A percentile compares a stretch with the other conserved stretches of the same genome.
phyloP scores from a whole-genome alignment of 2,329 filamentous ascomycete species.

The Beauveria scarabaeidicola region DNA sequence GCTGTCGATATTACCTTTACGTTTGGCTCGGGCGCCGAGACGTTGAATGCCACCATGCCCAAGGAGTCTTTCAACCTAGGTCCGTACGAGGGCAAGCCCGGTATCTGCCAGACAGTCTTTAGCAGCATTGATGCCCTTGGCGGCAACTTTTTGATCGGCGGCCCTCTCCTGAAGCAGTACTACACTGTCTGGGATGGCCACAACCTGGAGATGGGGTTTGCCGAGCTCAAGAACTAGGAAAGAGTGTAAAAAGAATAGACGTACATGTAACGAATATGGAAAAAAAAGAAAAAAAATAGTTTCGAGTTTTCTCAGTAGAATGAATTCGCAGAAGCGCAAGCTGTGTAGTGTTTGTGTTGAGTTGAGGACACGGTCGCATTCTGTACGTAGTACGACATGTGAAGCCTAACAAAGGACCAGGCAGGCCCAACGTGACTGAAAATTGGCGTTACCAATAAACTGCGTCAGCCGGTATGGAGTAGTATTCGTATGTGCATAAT shows the following conservation, averaged over 20 bases:
- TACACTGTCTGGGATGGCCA: constrained; percentile 28
- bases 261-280: not conserved
- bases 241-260: not conserved
- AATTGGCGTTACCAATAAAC: not conserved
- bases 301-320: not conserved
- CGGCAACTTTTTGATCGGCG: constrained; percentile 25
- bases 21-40: constrained; percentile 17
- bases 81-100: constrained; percentile 17
- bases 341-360: not conserved
- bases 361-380: not conserved
- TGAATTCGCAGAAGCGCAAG: no score
- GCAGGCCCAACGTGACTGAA: not conserved
- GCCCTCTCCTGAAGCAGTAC: constrained; percentile 25
- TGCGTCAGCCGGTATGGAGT: not conserved
- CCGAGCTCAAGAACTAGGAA: constrained; percentile 12
- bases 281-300: not conserved
- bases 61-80: constrained; percentile 25
- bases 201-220: constrained; percentile 20
- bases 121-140: constrained; percentile 11
- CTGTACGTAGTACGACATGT: no score
- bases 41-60: constrained; percentile 22
- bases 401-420: not conserved
- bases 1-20: constrained; percentile 23
- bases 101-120: constrained; percentile 25
- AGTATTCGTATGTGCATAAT: not conserved